Base-by-base conservation (phyloP, 176 grass and related monocot genomes). In the Carex littledalei region DNA sequence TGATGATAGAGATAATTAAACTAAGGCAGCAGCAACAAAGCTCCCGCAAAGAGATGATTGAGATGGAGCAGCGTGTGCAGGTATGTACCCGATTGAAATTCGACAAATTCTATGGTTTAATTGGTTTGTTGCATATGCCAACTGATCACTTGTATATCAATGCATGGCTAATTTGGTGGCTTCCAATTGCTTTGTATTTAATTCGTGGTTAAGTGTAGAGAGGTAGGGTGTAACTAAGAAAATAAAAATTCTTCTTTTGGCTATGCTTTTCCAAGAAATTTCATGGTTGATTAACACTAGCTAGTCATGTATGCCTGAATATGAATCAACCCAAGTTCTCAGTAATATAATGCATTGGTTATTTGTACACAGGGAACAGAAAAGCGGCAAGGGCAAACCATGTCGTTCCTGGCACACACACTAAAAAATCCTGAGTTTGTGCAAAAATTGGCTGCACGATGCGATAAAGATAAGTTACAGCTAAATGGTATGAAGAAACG, bases 341-440 rank as follows among this genome's bases (percentile, higher is more conserved):
- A 15, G 12, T 76, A 76, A 76, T 29, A 29, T 29, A 32, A 21
- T 61, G 13, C 2, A 39, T 39, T 64, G 59, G 63, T 45, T 53
- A 52, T 68, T 45, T 81, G 2, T 32, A n/a, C 47, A 52, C 70
- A 17, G 70, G 87, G 84, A 87, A 89, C 78, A 32, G 92, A 91
- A 87, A 85, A 86, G 32, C 41, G 84, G 39, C 89, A 94, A 86
- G 79, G 87, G 69, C 92, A 89, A 84, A 88, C 82, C 81, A 91
- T 81, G 62, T 81, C 87, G 3, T 94, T 91, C 76, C 81, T 94
- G 8, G 85, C 81, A 22, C 86, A 86, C 20, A 89, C 92, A 32
- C 3, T 89, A n/a, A 31, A n/a, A 75, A 89, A 80, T 82, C 89
- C 78, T 2, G 84, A 43, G 13, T 85, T 89, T 37, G 63, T 94